These are phyloP conservation scores for Pichia cephalocereana DNA, from an alignment of 805 yeast genomes.

Conservation along the genomic window DNA sequence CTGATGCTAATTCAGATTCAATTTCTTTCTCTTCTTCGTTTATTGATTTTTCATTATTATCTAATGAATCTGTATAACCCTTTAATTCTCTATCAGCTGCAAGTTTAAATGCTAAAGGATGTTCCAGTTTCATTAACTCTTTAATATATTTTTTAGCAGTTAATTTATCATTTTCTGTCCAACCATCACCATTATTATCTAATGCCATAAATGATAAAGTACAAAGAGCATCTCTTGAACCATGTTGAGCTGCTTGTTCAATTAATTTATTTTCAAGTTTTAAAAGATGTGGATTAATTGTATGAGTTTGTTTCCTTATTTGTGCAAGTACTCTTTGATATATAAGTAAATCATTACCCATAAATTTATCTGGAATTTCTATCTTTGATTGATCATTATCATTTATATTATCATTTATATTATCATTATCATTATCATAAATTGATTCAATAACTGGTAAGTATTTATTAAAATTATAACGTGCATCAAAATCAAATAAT, in stretches of 20 bases:
- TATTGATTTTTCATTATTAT: neutral
- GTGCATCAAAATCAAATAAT: slow-evolving; percentile 58
- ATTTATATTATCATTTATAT: slow-evolving; percentile 5
- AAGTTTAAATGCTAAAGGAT: slow-evolving; percentile 68
- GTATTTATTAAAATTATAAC: slow-evolving; percentile 43
- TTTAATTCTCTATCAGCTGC: slow-evolving; percentile 65
- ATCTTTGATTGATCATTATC: slow-evolving; percentile 1
- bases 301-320: slow-evolving; percentile 50
- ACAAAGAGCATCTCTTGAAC: slow-evolving; percentile 73
- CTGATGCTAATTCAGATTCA: neutral
- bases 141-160: slow-evolving; percentile 57
- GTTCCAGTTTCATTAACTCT: slow-evolving; percentile 47
- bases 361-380: slow-evolving; percentile 25
- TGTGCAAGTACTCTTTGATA: slow-evolving; percentile 60
- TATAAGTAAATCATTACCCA: slow-evolving; percentile 51
- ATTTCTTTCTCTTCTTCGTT: slow-evolving; percentile 14
- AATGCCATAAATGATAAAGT: slow-evolving; percentile 62
- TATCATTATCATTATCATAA: slow-evolving; percentile 28
- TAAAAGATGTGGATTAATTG: slow-evolving; percentile 46
- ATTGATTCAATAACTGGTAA: slow-evolving; percentile 44
- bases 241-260: slow-evolving; percentile 78
- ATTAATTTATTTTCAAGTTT: slow-evolving; percentile 62
- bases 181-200: slow-evolving; percentile 20
- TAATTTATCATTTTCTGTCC: slow-evolving; percentile 42
- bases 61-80: slow-evolving; percentile 1